A percentile compares a stretch with the other conserved stretches of the same genome.
Conservation (phyloP, 371 early-diverging fungal species). For the Ecytonucleospora hepatopenaei region DNA sequence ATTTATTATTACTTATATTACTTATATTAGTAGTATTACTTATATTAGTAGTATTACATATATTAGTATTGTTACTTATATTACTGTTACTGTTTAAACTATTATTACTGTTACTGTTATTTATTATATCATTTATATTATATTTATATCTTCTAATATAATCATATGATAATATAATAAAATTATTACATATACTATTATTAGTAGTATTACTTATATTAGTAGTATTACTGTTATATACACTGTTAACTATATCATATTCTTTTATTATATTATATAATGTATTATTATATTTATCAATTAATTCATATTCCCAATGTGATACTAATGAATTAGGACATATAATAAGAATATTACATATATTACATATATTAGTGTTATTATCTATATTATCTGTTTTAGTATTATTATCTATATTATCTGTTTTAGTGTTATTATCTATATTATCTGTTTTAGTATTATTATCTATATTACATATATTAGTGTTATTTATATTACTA, state of each 20-base stretch:
- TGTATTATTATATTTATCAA: conserved; percentile 32
- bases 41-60: no score
- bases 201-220: neutral
- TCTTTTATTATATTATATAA: conserved; percentile 3
- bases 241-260: no score
- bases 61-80: neutral
- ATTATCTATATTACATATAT: neutral
- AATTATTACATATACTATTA: neutral
- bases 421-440: neutral
- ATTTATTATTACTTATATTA: conserved; percentile 64
- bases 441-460: no score
- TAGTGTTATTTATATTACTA: conserved; percentile 20
- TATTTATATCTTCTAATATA: conserved; percentile 10
- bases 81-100: conserved; percentile 1
- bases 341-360: conserved; percentile 81
- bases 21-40: no score
- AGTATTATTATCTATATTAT: no score
- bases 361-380: no score
- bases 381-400: no score
- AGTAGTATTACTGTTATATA: conserved; percentile 4
- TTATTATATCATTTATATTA: neutral
- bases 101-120: no score
- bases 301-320: conserved; percentile 90
- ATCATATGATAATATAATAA: conserved; percentile 4
- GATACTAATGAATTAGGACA: conserved; percentile 87